These are phyloP conservation scores for Xerocomus potaroensis DNA, from an alignment of 768 basidiomycete genomes.

Conservation along the genomic window DNA sequence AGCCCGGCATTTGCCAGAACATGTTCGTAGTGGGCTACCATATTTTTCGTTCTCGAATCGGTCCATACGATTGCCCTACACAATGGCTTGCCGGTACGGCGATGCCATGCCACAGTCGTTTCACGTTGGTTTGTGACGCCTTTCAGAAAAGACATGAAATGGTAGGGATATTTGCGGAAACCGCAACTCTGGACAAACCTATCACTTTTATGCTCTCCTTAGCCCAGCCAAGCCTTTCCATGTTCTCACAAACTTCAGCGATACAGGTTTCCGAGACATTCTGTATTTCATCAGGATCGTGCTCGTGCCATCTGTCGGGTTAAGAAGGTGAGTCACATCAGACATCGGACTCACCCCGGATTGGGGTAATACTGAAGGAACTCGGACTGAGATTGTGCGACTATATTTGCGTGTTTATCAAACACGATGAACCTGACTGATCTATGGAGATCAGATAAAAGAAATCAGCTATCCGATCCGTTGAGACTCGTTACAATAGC, in stretches of 20 bases:
- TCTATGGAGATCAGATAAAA: constrained; percentile 35
- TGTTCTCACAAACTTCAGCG: constrained; percentile 57
- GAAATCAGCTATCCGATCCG: constrained; percentile 7
- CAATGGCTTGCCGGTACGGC: constrained; percentile 82
- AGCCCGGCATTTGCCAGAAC: constrained; percentile 72
- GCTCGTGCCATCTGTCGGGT: constrained; percentile 82
- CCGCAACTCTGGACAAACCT: constrained; percentile 49
- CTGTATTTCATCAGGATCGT: constrained; percentile 82
- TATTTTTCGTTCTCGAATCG: constrained; percentile 86
- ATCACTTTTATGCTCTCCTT: constrained; percentile 86
- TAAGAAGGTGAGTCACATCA: neutral
- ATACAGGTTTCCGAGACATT: constrained; percentile 73
- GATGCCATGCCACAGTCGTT: constrained; percentile 92
- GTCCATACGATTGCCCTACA: constrained; percentile 95
- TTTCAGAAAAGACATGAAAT: constrained; percentile 22
- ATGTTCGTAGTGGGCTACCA: constrained; percentile 75
- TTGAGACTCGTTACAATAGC: neutral
- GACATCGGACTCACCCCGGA: constrained; percentile 56
- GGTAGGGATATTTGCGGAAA: neutral
- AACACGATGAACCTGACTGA: constrained; percentile 92
- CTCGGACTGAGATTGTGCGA: constrained; percentile 87
- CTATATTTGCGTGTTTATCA: constrained; percentile 79
- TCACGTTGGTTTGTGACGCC: constrained; percentile 98
- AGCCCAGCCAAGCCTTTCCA: constrained; percentile 74
- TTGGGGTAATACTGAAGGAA: constrained; percentile 92